These are phyloP conservation scores for Herpetomonas samuelpessoai DNA, from an alignment of 208 protist species.

Conservation along the genomic window DNA sequence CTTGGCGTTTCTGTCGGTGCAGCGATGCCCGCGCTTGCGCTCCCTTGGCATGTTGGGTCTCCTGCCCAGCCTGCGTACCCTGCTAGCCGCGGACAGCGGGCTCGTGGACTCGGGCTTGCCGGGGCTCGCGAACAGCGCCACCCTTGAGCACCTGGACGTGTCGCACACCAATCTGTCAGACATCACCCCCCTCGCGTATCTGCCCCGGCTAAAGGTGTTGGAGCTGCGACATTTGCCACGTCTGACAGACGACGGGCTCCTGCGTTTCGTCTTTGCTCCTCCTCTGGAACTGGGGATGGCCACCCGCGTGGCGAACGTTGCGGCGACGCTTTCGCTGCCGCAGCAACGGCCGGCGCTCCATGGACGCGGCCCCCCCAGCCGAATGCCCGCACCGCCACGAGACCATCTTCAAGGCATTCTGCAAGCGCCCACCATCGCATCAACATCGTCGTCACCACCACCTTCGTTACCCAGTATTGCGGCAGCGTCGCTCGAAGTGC, in stretches of 20 bases:
- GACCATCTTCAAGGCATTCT: too few relatives aligned
- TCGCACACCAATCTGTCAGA: slow-evolving; percentile 16
- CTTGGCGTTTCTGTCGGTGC: not conserved
- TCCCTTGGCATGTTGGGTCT: not conserved
- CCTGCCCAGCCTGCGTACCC: not conserved
- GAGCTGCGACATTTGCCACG: slow-evolving; percentile 13
- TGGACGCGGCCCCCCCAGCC: too few relatives aligned
- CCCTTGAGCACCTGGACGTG: slow-evolving; percentile 18
- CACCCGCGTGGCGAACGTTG: not conserved
- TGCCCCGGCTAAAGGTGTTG: slow-evolving; percentile 13
- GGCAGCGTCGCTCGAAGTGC: slow-evolving; percentile 5
- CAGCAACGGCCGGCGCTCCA: slow-evolving; percentile 1
- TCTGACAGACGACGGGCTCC: slow-evolving; percentile 17
- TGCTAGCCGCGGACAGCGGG: not conserved
- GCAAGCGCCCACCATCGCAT: too few relatives aligned
- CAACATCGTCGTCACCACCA: too few relatives aligned
- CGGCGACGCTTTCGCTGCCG: not conserved
- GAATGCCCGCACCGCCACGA: too few relatives aligned
- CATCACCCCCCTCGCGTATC: slow-evolving; percentile 8
- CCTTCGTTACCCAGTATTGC: not conserved
- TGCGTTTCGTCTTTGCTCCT: slow-evolving; percentile 20
- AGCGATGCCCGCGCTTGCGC: not conserved
- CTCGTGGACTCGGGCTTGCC: slow-evolving; percentile 4
- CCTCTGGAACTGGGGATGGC: not conserved
- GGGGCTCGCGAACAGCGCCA: slow-evolving; percentile 3